Evolutionary conservation across 345 rosid genomes (phyloP).

Genomic region (Populus davidiana): DNA sequence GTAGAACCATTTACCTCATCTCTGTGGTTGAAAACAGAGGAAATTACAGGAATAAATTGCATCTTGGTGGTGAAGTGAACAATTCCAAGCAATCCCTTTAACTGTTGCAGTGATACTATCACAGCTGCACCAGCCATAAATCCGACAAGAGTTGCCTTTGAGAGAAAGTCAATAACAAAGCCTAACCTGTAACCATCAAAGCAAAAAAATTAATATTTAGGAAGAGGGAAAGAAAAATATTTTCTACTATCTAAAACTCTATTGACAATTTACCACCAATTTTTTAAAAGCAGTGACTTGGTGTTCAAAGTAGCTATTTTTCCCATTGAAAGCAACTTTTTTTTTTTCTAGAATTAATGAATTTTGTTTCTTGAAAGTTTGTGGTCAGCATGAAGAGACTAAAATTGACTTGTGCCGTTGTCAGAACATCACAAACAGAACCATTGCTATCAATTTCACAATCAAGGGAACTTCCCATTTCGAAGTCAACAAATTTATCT

Average conservation of each 20-base stretch:
- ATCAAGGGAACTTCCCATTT: not conserved
- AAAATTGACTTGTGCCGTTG: not conserved
- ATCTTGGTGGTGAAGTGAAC: conserved; percentile 85
- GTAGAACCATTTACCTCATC: conserved; percentile 52
- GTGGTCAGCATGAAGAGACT: not conserved
- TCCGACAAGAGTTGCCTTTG: conserved; percentile 91
- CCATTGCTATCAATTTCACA: not conserved
- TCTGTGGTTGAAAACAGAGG: conserved; percentile 51
- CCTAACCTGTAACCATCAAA: conserved; percentile 67
- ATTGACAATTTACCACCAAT: not conserved
- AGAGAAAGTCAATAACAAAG: conserved; percentile 87
- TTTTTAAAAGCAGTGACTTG: not conserved
- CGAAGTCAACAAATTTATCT: not conserved
- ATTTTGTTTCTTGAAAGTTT: not conserved
- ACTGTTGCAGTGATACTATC: conserved; percentile 88
- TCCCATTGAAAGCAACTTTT: not conserved
- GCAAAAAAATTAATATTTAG: conserved; percentile 1
- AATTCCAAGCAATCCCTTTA: conserved; percentile 93
- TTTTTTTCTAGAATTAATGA: not conserved
- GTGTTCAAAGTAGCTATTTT: not conserved
- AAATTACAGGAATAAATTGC: conserved; percentile 77
- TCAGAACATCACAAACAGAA: not conserved
- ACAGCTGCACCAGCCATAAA: conserved; percentile 99
- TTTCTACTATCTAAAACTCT: not conserved
- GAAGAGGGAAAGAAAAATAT: not conserved